phyloP scores from a whole-genome alignment of 176 grass and related monocot species.

The sorghum (Sorghum bicolor) region DNA sequence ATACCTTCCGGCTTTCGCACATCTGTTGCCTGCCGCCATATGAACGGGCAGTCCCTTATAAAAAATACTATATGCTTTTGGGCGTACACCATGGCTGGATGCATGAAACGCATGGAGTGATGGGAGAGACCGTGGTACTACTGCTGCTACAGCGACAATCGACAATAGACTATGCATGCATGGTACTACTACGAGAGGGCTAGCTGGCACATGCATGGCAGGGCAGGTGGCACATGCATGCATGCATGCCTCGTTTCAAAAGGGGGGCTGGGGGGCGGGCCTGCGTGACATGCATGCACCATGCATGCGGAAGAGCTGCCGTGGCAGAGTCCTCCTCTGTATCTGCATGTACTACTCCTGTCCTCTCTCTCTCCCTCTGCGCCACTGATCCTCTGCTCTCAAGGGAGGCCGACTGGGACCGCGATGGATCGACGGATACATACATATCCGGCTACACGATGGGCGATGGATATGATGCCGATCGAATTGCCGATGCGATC shows the following conservation, averaged over 20 bases:
- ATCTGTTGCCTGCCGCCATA: too few species aligned
- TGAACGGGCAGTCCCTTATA: too few species aligned
- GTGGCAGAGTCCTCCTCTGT: not conserved
- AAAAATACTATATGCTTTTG: too few species aligned
- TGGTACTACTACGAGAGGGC: not conserved
- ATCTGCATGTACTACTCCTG: not conserved
- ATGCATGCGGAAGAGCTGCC: not conserved
- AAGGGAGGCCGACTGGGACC: not conserved
- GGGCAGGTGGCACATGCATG: conserved; percentile 43
- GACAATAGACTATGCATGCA: not conserved
- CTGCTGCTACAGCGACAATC: not conserved
- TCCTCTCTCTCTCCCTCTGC: not conserved
- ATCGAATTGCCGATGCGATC: not conserved
- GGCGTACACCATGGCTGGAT: not conserved
- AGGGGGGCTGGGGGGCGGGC: not conserved
- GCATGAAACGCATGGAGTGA: not conserved
- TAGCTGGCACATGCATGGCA: not conserved
- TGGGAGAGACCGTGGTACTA: not conserved
- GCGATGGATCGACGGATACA: not conserved
- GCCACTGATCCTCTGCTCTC: not conserved
- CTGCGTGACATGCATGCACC: conserved; percentile 9
- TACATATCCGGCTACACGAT: not conserved
- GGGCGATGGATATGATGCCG: not conserved
- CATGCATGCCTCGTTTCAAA: conserved; percentile 1
- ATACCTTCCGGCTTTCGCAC: too few species aligned